Base-by-base conservation (phyloP, 345 rosid species). In the Euphorbia peplus region DNA sequence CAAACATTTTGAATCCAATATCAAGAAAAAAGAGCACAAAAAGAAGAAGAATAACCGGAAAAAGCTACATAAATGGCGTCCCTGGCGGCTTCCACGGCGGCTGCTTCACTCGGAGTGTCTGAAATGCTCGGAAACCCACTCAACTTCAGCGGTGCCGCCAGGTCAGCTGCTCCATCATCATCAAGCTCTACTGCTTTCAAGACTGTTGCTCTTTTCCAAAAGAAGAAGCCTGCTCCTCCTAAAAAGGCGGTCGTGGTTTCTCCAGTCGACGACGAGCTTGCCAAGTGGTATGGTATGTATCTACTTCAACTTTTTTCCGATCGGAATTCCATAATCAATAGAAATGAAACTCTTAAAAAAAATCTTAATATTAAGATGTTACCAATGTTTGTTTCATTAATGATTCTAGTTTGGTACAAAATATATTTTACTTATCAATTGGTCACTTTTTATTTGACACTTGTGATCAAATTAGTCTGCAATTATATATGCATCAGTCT, bases 231-330 rank as follows among this genome's bases (percentile, higher is more conserved):
- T 19, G 83, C 89, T 66, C 75, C 92, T 37, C 85, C 83, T 77
- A 12, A 83, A 5, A 93, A 89, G 83, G 44, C 89, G 2, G 82
- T 69, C 16, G 26, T 83, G 1, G 88, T 85, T 66, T 60, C 97
- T 47, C 78, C 87, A 0, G 54, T 73, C 35, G 41, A 68, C 39
- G 98, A 91, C 1, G 98, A 93, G 82, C 97, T 91, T 73, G 85
- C 96, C 85, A 93, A 93, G 96, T 89, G 98, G 98, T 91, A 93
- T 44, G 97, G 98, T 93, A 81, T 71, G 98, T 81, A 13, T n/a
- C n/a, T n/a, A n/a, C n/a, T n/a, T n/a, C n/a, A n/a, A n/a, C n/a
- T n/a, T n/a, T n/a, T n/a, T n/a, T n/a, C n/a, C n/a, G n/a, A n/a
- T n/a, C n/a, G n/a, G n/a, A n/a, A n/a, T n/a, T n/a, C n/a, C n/a